Evolutionary conservation across 805 yeast genomes (phyloP).

Genomic region (Saturnispora halmiae): DNA sequence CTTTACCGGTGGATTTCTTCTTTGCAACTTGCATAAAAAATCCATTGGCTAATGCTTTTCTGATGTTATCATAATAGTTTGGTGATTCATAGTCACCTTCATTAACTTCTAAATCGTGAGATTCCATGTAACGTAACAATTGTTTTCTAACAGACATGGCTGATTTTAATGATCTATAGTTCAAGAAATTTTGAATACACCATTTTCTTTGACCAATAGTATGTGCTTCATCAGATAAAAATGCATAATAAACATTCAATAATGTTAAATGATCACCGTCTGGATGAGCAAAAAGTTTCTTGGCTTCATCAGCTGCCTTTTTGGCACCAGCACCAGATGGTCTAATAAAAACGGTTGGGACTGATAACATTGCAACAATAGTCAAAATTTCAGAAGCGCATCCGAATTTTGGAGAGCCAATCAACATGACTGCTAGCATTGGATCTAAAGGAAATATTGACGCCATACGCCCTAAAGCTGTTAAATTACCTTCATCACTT

Average conservation of each 20-base stretch:
- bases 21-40: conserved; percentile 98
- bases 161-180: conserved; percentile 71
- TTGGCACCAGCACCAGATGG: conserved; percentile 80
- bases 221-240: conserved; percentile 63
- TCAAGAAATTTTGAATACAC: conserved; percentile 87
- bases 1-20: conserved; percentile 70
- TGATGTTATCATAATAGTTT: conserved; percentile 62
- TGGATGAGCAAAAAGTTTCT: conserved; percentile 79
- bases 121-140: conserved; percentile 73
- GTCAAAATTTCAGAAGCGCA: conserved; percentile 87
- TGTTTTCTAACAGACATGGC: conserved; percentile 87
- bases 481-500: conserved; percentile 84
- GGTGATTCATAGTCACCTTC: conserved; percentile 61
- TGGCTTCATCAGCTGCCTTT: conserved; percentile 86
- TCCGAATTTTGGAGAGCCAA: conserved; percentile 74
- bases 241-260: conserved; percentile 80
- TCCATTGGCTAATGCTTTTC: conserved; percentile 84
- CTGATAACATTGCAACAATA: conserved; percentile 83
- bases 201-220: conserved; percentile 62
- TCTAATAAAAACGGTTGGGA: conserved; percentile 89
- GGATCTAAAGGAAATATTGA: conserved; percentile 95
- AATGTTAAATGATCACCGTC: conserved; percentile 93
- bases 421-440: conserved; percentile 84
- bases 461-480: conserved; percentile 82
- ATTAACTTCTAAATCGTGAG: conserved; percentile 62